A percentile compares a stretch with the other conserved stretches of the same genome.
These are phyloP conservation scores for Ophiorrhiza pumila DNA, from an alignment of 257 asterid species.

Conservation along the genomic window DNA sequence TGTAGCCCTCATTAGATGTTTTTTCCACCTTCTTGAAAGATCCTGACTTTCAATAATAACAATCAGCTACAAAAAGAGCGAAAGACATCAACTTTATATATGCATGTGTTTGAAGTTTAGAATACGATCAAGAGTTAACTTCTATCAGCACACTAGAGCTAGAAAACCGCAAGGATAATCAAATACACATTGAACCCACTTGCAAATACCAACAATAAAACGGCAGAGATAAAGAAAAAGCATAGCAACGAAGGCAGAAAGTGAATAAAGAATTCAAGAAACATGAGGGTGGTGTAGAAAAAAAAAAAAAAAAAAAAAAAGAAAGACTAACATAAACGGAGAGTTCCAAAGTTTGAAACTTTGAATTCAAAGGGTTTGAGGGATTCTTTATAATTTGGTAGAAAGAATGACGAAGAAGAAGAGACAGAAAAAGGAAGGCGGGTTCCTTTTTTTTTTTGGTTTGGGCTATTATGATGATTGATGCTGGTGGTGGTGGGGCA, in stretches of 20 bases:
- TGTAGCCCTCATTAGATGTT: neutral
- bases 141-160: neutral
- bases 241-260: too few relatives aligned
- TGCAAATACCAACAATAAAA: neutral
- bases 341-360: neutral
- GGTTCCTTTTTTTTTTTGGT: neutral
- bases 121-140: neutral
- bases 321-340: neutral
- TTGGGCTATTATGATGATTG: neutral
- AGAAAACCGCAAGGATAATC: neutral
- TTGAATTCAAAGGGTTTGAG: neutral
- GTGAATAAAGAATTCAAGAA: conserved; percentile 1
- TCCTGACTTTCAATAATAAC: neutral
- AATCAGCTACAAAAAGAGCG: neutral
- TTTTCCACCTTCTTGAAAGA: neutral
- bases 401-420: neutral
- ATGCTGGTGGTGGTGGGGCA: too few relatives aligned
- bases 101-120: neutral
- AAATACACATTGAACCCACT: neutral
- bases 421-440: neutral
- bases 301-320: too few relatives aligned
- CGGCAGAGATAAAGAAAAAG: neutral
- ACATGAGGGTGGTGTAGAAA: neutral
- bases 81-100: neutral
- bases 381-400: neutral